Evolutionary conservation across 2,329 filamentous ascomycete genomes (phyloP), one percentile per base, ranked within the genome.

Genomic region (Onygenales sp.): DNA sequence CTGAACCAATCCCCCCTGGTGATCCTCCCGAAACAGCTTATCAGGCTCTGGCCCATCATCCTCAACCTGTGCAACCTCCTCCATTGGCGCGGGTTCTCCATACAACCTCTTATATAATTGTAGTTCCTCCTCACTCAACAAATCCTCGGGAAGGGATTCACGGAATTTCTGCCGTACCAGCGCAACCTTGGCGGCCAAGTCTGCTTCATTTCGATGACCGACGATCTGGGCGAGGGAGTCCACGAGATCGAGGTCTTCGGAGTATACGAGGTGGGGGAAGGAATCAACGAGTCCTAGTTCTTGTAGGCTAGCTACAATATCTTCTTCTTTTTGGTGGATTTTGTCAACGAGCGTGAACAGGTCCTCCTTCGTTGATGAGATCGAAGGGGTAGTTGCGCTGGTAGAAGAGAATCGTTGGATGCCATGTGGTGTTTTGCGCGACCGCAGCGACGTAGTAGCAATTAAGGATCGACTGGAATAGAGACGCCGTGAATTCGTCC

Each of bases 101-200:
- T 93, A 96, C 13, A 95, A 72, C 58, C 89, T 78, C 64, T 86
- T 83, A 68, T 95, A 95, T 0, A 95, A 72, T 47, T 73, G 74
- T 62, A 86, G 84, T 67, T 95, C 90, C 51, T 86, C 80, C 1
- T 78, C 75, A 36, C 76, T 83, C 50, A 96, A 69, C 61, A 88
- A 82, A 36, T 79, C 83, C 35, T 82, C 80, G 0, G 91, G 91
- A 27, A 96, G 70, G 0, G 79, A 84, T 63, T 93, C 84, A 57
- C 89, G 85, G 67, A 89, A 94, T 7, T 81, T 77, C 58, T 88
- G 84, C 61, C 86, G 82, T 38, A 88, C 85, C 60, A 82, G 77
- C 53, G 86, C 81, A 35, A 89, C 89, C 54, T 65, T 67, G 31
- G 61, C 59, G 52, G 70, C 66, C 38, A 69, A 51, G 5, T 63